phyloP scores from a whole-genome alignment of 2,329 filamentous ascomycete species.

The Microcera coccophila region DNA sequence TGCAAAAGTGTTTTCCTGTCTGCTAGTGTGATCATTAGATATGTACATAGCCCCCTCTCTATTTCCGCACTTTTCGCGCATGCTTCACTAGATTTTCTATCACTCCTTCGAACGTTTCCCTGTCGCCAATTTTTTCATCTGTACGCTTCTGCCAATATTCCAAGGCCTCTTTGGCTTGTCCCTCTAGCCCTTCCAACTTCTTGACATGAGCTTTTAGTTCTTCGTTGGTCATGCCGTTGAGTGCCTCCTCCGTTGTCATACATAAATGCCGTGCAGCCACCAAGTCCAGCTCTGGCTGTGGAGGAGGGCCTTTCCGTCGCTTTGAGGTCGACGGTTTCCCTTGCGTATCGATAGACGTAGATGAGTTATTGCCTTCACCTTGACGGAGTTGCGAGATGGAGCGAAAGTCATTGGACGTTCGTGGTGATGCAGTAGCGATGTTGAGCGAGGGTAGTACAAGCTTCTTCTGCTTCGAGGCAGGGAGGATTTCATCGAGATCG shows the following conservation, averaged over 20 bases:
- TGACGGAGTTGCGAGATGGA: conserved; percentile 46
- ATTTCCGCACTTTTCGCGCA: conserved; percentile 79
- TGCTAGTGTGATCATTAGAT: no score
- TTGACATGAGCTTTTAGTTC: conserved; percentile 71
- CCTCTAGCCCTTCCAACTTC: conserved; percentile 65
- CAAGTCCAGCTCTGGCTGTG: conserved; percentile 73
- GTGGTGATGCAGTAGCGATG: conserved; percentile 54
- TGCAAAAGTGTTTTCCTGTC: no score
- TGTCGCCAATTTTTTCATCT: conserved; percentile 83
- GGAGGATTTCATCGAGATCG: conserved; percentile 94
- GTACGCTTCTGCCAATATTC: conserved; percentile 85
- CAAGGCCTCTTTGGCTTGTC: conserved; percentile 69
- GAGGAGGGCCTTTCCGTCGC: conserved; percentile 55
- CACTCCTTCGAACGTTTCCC: conserved; percentile 91
- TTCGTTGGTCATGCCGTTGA: conserved; percentile 71
- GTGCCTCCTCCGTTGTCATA: conserved; percentile 76
- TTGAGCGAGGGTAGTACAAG: conserved; percentile 88
- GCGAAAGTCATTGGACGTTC: conserved; percentile 53
- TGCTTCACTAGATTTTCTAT: conserved; percentile 96
- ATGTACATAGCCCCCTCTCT: no score
- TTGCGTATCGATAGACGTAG: conserved; percentile 57
- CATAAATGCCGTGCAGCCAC: conserved; percentile 75
- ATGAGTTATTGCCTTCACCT: conserved; percentile 50
- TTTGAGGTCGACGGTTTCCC: conserved; percentile 47
- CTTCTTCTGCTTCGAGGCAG: conserved; percentile 97